Evolutionary conservation across 306 rosid species (phyloP), one percentile per base, ranked within the genome.

Genomic region (Lathyrus aphaca): DNA sequence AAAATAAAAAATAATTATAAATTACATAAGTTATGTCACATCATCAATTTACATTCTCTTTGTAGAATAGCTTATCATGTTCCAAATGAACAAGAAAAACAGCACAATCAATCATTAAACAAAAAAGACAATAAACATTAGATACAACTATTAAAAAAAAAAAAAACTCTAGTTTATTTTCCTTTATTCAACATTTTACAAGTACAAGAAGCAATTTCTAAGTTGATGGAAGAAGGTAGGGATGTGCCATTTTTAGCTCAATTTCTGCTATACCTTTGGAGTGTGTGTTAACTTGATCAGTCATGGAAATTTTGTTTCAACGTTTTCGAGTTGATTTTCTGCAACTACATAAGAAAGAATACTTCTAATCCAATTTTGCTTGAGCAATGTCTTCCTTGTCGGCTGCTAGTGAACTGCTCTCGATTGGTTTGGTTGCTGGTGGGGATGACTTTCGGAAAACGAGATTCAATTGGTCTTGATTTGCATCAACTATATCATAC

Each of bases 401-500:
- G 55, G 39, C 69, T 61, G 76, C 53, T 54, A 29, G 45, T 16
- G 68, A 66, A 71, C 73, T 51, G 17, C 37, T 42, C 49, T 71
- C 77, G 10, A 17, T 70, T 40, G 69, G 77, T 39, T 79, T 80
- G 66, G 72, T 68, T 73, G 50, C 73, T 8, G 45, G 76, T 51
- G 73, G 76, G 48, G 79, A 51, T 53, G 77, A 39, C 62, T 77
- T 77, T 5, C 75, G 76, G 9, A 79, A 66, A 12, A 12, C n/a
- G 32, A 64, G 68, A 75, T 32, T 56, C 29, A 12, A 55, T 32
- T 55, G 60, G 43, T 74, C 67, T 55, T 74, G 68, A 66, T 83
- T 81, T 21, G 54, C 42, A 66, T 90, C 97, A 8, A 64, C 55
- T 9, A 71, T 84, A 60, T 76, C 95, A 29, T 87, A 91, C 70